Evolutionary conservation across 306 rosid species (phyloP), one percentile per base, ranked within the genome.

Genomic region (Pterocarpus macrocarpus): DNA sequence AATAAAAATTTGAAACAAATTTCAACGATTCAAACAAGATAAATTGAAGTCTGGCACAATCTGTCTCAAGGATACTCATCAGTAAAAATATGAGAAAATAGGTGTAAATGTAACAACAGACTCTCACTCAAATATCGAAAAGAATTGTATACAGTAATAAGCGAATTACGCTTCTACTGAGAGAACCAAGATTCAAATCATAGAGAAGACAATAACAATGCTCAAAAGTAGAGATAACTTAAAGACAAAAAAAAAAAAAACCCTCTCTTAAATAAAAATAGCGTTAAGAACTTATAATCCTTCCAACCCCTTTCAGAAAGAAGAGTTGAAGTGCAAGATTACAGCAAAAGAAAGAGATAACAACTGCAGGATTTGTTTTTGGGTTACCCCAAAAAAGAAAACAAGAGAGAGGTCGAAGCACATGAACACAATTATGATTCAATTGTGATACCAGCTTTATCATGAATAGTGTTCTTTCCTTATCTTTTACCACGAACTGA

Each of bases 31-130:
- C 2, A 28, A 56, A 38, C 39, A 56, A 38, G 50, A 73, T 16
- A 39, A 32, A 62, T 33, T 62, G 62, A 47, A 45, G 45, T 62
- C 32, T 38, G 17, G 41, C 66, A 61, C 35, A 61, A 10, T 32
- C 38, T 32, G 7, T 65, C 50, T 65, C 49, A 38, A 15, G 70
- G 49, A 38, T 10, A 65, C 32, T 65, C 16, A 44, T 68, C 2
- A 28, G 10, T 6, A 16, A 66, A 41, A 66, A 33, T 17, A 41
- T 66, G 69, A 64, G 30, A 41, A 39, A 49, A 64, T 38, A 35
- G 73, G 65, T 22, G 28, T 22, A 22, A 22, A 22, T 76, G 52
- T 34, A 64, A 55, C 41, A 75, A 32, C 45, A 35, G 68, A 76
- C 36, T 68, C 36, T 68, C 50, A 22, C 3, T 66, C 32, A 38